These are phyloP conservation scores for Marasmius fiardii DNA, from an alignment of 1,284 basidiomycete species.

Conservation along the genomic window DNA sequence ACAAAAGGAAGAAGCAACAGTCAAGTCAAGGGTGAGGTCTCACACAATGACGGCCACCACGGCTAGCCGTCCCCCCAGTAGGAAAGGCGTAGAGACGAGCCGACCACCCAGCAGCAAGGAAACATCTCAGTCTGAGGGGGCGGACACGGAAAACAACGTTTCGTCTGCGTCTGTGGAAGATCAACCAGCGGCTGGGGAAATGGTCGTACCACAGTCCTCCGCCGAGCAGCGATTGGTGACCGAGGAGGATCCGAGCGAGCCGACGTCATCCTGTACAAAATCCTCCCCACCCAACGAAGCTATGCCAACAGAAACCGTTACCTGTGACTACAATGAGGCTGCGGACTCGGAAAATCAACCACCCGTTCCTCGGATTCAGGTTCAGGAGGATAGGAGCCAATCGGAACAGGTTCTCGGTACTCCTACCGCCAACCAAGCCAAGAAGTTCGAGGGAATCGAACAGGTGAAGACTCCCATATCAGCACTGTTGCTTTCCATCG, in stretches of 20 bases:
- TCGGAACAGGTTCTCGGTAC: not conserved
- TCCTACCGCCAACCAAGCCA: not conserved
- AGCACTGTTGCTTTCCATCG: conserved; percentile 61
- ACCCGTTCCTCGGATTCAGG: not conserved
- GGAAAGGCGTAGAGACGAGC: not conserved
- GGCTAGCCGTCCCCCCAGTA: not conserved
- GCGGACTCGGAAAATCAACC: not conserved
- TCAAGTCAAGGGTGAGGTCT: not conserved
- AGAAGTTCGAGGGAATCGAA: not conserved
- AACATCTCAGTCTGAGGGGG: not conserved
- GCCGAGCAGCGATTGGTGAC: too few species aligned
- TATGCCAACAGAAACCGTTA: not conserved
- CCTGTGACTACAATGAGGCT: not conserved
- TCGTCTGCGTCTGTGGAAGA: not conserved
- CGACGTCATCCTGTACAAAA: too few species aligned
- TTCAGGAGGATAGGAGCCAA: not conserved
- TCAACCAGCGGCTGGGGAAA: not conserved
- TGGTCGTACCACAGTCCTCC: not conserved
- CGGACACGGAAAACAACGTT: not conserved
- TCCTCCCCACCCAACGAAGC: not conserved
- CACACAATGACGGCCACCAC: not conserved
- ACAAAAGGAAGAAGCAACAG: not conserved
- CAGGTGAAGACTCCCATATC: conserved; percentile 60
- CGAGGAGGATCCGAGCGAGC: too few species aligned
- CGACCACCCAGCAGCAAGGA: not conserved